phyloP scores from a whole-genome alignment of 2,329 filamentous ascomycete genomes.

The Leptoxyphium fumago region DNA sequence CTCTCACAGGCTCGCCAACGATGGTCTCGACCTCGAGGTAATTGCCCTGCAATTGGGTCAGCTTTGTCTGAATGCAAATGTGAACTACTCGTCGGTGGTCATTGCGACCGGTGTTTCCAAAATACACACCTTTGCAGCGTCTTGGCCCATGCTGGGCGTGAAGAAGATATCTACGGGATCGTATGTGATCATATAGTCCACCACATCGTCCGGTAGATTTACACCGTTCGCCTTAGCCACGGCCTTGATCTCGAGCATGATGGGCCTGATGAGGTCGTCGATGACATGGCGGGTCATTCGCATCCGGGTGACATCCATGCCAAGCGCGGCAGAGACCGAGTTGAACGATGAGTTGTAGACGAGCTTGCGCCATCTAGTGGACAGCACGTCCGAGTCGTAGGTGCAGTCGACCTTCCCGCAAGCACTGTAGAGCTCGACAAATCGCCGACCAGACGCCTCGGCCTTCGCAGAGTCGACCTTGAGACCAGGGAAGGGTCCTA shows the following conservation, averaged over 20 bases:
- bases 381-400: constrained; percentile 29
- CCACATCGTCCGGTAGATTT: constrained; percentile 28
- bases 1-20: constrained; percentile 41
- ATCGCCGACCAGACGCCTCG: constrained; percentile 23
- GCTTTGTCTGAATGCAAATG: no score
- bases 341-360: constrained; percentile 39
- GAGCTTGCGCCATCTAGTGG: constrained; percentile 36
- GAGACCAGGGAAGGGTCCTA: constrained; percentile 36
- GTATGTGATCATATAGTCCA: constrained; percentile 31
- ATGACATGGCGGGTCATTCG: constrained; percentile 31
- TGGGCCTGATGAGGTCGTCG: constrained; percentile 35
- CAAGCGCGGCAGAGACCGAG: constrained; percentile 36
- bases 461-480: constrained; percentile 16
- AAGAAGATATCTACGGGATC: constrained; percentile 37
- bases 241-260: constrained; percentile 39
- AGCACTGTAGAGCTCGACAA: constrained; percentile 34
- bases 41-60: constrained; percentile 27
- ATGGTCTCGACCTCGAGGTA: constrained; percentile 43
- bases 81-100: no score
- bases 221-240: constrained; percentile 32
- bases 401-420: constrained; percentile 30
- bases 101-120: neutral
- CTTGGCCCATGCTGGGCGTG: constrained; percentile 41
- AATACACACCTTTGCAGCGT: constrained; percentile 31
- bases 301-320: constrained; percentile 37